Evolutionary conservation across 306 rosid genomes (phyloP).

Genomic region (Quercus robur): DNA sequence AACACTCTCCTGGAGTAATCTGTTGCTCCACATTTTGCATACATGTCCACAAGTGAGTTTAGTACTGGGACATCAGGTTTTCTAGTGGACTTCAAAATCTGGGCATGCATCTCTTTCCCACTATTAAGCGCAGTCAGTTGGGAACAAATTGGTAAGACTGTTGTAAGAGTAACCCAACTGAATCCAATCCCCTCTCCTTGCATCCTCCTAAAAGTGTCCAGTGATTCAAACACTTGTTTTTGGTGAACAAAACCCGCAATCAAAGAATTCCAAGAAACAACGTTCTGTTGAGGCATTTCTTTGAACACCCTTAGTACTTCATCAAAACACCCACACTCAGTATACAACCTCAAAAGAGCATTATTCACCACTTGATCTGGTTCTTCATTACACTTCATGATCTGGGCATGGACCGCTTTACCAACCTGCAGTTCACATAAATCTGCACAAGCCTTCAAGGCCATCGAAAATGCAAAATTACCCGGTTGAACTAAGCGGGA

Average conservation of each 20-base stretch:
- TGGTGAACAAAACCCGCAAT: slow-evolving; percentile 35
- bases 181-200: slow-evolving; percentile 44
- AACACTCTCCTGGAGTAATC: slow-evolving; percentile 48
- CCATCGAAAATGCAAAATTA: slow-evolving; percentile 48
- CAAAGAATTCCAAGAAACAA: slow-evolving; percentile 63
- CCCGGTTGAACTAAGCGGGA: slow-evolving; percentile 23
- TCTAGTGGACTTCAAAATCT: slow-evolving; percentile 49
- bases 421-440: slow-evolving; percentile 32
- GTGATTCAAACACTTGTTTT: slow-evolving; percentile 28
- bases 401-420: slow-evolving; percentile 51
- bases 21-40: slow-evolving; percentile 60
- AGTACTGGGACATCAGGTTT: slow-evolving; percentile 43
- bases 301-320: slow-evolving; percentile 49
- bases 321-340: slow-evolving; percentile 29
- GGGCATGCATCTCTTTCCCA: slow-evolving; percentile 65
- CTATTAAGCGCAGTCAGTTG: slow-evolving; percentile 46
- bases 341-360: slow-evolving; percentile 39
- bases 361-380: slow-evolving; percentile 60
- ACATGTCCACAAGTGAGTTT: slow-evolving; percentile 60
- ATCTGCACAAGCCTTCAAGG: slow-evolving; percentile 45
- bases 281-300: slow-evolving; percentile 57
- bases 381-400: slow-evolving; percentile 32
- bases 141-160: slow-evolving; percentile 38
- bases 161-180: slow-evolving; percentile 59
- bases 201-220: slow-evolving; percentile 46